phyloP scores from a whole-genome alignment of 164 flowering plant species.

The Tinospora cordifolia region DNA sequence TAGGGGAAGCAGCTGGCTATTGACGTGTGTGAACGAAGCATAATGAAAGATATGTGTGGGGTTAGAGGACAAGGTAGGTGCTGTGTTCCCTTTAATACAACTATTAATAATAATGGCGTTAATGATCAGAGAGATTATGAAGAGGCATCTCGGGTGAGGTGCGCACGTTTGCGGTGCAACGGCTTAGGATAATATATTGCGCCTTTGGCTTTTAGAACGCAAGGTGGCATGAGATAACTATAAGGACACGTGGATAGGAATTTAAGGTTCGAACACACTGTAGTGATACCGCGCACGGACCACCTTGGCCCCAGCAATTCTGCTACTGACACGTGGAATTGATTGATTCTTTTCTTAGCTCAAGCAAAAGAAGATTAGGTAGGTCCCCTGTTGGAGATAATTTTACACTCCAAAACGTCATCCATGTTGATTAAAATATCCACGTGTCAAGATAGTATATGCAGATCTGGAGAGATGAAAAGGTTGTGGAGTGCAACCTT shows the following conservation, averaged over 20 bases:
- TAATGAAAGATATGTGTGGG: neutral
- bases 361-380: neutral
- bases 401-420: neutral
- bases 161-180: neutral
- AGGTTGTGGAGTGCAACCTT: no score
- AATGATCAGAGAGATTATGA: neutral
- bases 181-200: neutral
- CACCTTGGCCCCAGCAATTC: neutral
- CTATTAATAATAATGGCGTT: neutral
- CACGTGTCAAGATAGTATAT: neutral
- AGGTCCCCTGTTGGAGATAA: no score
- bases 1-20: neutral
- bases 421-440: neutral
- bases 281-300: neutral
- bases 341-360: neutral
- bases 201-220: neutral
- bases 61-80: slow-evolving; percentile 9
- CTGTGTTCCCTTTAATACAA: neutral
- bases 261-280: neutral
- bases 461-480: neutral
- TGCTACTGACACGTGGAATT: neutral
- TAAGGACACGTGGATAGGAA: slow-evolving; percentile 3
- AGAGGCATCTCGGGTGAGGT: neutral
- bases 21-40: slow-evolving; percentile 2
- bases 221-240: neutral